Percentiles rank a stretch among this genome's conserved stretches.
These are phyloP conservation scores for Aspergillus oerlinghausenensis DNA, from an alignment of 2,329 filamentous ascomycete genomes.

Conservation along the genomic window DNA sequence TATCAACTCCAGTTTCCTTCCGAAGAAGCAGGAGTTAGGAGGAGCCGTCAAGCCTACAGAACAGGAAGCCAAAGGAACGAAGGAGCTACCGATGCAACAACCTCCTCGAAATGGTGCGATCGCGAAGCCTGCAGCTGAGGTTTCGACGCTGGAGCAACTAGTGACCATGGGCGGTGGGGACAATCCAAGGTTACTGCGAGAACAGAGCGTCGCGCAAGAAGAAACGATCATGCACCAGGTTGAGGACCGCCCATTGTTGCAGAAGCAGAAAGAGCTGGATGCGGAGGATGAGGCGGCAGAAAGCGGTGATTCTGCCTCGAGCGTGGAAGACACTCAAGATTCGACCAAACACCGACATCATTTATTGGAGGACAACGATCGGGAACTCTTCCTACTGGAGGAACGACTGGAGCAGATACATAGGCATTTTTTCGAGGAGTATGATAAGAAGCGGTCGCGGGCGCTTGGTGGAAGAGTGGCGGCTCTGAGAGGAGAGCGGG, in stretches of 20 bases:
- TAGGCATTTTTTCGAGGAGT: conserved; percentile 73
- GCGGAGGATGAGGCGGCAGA: conserved; percentile 69
- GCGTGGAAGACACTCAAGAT: conserved; percentile 39
- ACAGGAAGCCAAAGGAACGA: conserved; percentile 24
- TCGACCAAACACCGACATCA: conserved; percentile 57
- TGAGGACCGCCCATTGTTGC: conserved; percentile 80
- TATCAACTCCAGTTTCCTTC: conserved; percentile 96
- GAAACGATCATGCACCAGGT: conserved; percentile 84
- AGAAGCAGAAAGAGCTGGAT: conserved; percentile 87
- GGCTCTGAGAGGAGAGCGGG: conserved; percentile 48
- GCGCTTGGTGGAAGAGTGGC: conserved; percentile 45
- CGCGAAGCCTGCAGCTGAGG: conserved; percentile 28
- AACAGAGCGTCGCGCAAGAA: conserved; percentile 80
- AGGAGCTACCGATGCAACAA: conserved; percentile 19
- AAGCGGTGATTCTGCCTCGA: conserved; percentile 43
- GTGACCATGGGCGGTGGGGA: conserved; percentile 71
- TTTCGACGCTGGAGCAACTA: conserved; percentile 66
- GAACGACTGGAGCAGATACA: conserved; percentile 73
- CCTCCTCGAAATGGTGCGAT: conserved; percentile 30
- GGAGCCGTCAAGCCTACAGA: conserved; percentile 42
- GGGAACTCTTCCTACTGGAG: conserved; percentile 73
- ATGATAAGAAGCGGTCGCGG: conserved; percentile 54
- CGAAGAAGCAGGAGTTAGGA: conserved; percentile 60
- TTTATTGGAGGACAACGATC: conserved; percentile 81
- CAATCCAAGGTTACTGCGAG: conserved; percentile 62